phyloP scores from a whole-genome alignment of 352 stramenopile species.

The Phytophthora pisi region DNA sequence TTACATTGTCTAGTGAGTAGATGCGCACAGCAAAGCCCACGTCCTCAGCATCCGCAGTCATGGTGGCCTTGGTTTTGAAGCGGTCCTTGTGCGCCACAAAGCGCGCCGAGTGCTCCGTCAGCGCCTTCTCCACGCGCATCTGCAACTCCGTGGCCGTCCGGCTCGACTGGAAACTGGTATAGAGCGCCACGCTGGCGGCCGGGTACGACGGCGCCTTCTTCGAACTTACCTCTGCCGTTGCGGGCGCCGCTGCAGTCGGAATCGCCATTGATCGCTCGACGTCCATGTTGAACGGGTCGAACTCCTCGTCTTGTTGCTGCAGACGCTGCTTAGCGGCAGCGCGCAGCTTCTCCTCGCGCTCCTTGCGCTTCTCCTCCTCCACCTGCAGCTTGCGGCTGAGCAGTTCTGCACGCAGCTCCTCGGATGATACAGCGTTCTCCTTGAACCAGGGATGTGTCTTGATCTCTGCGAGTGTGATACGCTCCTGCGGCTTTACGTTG shows the following conservation, averaged over 20 bases:
- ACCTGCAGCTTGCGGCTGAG: constrained; percentile 68
- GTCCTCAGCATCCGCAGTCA: constrained; percentile 50
- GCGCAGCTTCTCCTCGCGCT: constrained; percentile 63
- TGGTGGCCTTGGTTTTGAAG: constrained; percentile 79
- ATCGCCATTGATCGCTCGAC: constrained; percentile 47
- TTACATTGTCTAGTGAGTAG: constrained; percentile 79
- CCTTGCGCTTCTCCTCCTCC: constrained; percentile 71
- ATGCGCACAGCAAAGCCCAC: constrained; percentile 67
- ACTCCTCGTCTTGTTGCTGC: constrained; percentile 53
- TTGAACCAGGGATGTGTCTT: constrained; percentile 76
- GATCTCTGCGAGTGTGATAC: constrained; percentile 82
- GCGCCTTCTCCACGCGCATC: constrained; percentile 54
- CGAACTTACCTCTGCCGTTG: constrained; percentile 39
- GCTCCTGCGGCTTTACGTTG: constrained; percentile 66
- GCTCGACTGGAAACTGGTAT: constrained; percentile 79
- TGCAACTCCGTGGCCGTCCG: constrained; percentile 54
- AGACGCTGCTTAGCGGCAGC: constrained; percentile 37
- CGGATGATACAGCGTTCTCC: constrained; percentile 42
- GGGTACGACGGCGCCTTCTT: constrained; percentile 61
- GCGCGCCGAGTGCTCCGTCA: constrained; percentile 52
- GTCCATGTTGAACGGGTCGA: constrained; percentile 65
- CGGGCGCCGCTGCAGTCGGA: constrained; percentile 19
- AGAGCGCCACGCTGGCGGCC: constrained; percentile 62
- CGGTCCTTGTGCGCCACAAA: constrained; percentile 63
- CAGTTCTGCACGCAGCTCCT: constrained; percentile 60